Evolutionary conservation across 495 filamentous ascomycete genomes (phyloP).

Genomic region (Margaritispora aquatica): DNA sequence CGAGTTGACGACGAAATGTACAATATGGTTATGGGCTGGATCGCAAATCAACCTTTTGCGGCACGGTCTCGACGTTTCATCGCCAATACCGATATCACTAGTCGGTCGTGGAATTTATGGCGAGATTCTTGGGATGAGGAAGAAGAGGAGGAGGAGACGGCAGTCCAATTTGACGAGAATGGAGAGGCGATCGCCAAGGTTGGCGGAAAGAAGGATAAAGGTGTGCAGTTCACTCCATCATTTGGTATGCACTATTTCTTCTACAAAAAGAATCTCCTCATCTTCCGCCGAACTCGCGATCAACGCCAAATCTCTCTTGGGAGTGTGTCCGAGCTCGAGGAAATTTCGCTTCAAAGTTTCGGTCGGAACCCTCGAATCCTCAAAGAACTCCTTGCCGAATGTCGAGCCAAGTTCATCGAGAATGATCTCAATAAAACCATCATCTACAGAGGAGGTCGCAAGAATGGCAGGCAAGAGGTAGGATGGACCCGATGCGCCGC

Average conservation of each 20-base stretch:
- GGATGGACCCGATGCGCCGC: slow-evolving; percentile 50
- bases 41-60: slow-evolving; percentile 53
- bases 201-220: slow-evolving; percentile 44
- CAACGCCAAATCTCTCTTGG: slow-evolving; percentile 24
- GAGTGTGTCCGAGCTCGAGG: slow-evolving; percentile 35
- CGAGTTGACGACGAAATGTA: slow-evolving; percentile 62
- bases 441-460: slow-evolving; percentile 54
- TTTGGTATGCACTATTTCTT: slow-evolving; percentile 62
- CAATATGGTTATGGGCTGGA: slow-evolving; percentile 65
- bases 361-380: slow-evolving; percentile 60
- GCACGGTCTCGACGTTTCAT: slow-evolving; percentile 53
- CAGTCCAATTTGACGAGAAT: slow-evolving; percentile 16
- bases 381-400: slow-evolving; percentile 61
- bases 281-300: slow-evolving; percentile 44
- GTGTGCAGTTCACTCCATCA: slow-evolving; percentile 56
- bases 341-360: slow-evolving; percentile 57
- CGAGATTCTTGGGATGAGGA: slow-evolving; percentile 40
- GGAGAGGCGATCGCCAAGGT: slow-evolving; percentile 7
- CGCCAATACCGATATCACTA: slow-evolving; percentile 51
- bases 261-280: slow-evolving; percentile 49
- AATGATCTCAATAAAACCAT: slow-evolving; percentile 57
- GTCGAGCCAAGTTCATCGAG: slow-evolving; percentile 48
- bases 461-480: slow-evolving; percentile 26
- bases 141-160: slow-evolving; percentile 37
- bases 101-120: slow-evolving; percentile 41